Evolutionary conservation across 768 basidiomycete species (phyloP).

Genomic region (Xanthoconium purpureum): DNA sequence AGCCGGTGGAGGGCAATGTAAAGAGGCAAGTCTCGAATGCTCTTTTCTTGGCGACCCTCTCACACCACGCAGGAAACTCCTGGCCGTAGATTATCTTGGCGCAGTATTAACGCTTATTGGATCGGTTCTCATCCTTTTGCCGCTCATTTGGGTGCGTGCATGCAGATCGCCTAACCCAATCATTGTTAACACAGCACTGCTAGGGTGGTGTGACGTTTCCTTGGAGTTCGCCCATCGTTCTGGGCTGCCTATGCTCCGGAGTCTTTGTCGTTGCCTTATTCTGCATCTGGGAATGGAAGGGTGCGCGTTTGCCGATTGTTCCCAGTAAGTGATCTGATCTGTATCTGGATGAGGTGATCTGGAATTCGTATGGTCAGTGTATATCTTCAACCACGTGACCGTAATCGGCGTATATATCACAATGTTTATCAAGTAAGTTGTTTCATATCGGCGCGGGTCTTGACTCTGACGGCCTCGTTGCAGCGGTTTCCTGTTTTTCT

Average conservation of each 20-base stretch:
- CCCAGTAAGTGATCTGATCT: conserved; percentile 46
- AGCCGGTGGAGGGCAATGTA: conserved; percentile 60
- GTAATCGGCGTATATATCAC: conserved; percentile 66
- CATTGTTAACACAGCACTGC: conserved; percentile 1
- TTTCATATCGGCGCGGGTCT: neutral
- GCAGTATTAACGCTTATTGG: conserved; percentile 54
- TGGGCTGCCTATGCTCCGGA: conserved; percentile 57
- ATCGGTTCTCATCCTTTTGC: conserved; percentile 62
- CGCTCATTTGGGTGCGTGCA: conserved; percentile 63
- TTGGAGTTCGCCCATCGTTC: conserved; percentile 65
- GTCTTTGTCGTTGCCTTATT: conserved; percentile 53
- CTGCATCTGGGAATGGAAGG: conserved; percentile 70
- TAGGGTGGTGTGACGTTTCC: conserved; percentile 72
- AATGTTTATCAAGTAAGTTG: conserved; percentile 60
- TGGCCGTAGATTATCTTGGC: conserved; percentile 64
- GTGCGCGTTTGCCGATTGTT: conserved; percentile 66
- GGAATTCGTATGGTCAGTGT: conserved; percentile 42
- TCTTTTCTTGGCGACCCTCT: neutral
- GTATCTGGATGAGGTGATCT: neutral
- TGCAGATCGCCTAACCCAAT: neutral
- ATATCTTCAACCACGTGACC: conserved; percentile 66
- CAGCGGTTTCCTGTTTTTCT: conserved; percentile 62
- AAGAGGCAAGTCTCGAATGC: conserved; percentile 35
- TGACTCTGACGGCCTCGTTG: neutral
- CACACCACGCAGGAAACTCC: conserved; percentile 48